Evolutionary conservation across 768 basidiomycete species (phyloP), one percentile per base, ranked within the genome.

Genomic region (Hortiboletus campestris): DNA sequence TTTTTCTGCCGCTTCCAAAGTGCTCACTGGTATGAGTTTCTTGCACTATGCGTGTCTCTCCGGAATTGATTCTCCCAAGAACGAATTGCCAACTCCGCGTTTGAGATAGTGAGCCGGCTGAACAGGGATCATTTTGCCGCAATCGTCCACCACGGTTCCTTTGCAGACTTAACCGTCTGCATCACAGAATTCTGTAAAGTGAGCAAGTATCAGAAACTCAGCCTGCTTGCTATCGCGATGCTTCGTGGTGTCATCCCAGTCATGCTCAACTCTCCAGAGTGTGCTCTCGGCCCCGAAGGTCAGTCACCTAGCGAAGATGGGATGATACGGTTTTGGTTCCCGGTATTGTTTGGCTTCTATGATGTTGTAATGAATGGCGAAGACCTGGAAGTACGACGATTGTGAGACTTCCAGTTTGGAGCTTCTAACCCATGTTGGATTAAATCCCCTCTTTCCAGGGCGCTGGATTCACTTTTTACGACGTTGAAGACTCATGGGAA

Each of bases 321-420:
- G 29, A 95, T 94, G 91, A 89, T 98, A 73, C 89, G 86, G 63
- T 98, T 88, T 72, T 99, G 97, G 97, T 94, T 91, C 77, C 97
- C 97, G 0, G 85, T 93, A 2, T 78, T 98, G 36, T 96, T 98
- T 67, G 89, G 91, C n/a, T 98, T 98, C 76, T 98, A 95, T 73
- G 97, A 98, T 70, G 96, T 99, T 51, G 96, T 99, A 69, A 98
- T 99, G 96, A 98, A 97, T 58, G 97, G 94, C 17, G 97, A 98
- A 70, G 97, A 99, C 67, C 76, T 99, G 28, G 97, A 99, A 81
- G 94, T 99, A 49, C 85, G 97, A 63, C 83, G 95, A 67, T 72
- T 98, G 97, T 99, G 68, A 75, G 93, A 79, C 13, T 51, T 49
- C 32, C n/a, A 40, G 36, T 36, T 14, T 19, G 34, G 29, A 17